These are phyloP conservation scores for Alternaria longipes DNA, from an alignment of 2,329 filamentous ascomycete species.

Conservation along the genomic window DNA sequence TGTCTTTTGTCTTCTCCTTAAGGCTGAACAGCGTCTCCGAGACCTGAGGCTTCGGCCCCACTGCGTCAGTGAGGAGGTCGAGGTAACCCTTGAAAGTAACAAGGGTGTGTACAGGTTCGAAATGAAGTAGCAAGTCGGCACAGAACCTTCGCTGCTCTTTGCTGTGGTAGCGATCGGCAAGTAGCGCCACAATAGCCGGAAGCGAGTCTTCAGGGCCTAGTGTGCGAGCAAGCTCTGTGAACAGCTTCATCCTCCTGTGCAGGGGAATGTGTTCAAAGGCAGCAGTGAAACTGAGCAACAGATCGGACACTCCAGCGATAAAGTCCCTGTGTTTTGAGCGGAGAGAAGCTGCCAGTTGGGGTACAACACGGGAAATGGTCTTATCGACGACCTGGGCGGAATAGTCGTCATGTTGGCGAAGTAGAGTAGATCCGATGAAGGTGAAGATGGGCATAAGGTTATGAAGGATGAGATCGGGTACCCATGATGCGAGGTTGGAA, in stretches of 20 bases:
- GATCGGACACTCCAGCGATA: slow-evolving; percentile 83
- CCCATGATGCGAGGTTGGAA: slow-evolving; percentile 83
- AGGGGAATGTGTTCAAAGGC: slow-evolving; percentile 95
- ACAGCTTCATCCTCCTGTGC: slow-evolving; percentile 83
- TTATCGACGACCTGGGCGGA: slow-evolving; percentile 94
- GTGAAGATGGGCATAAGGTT: slow-evolving; percentile 99
- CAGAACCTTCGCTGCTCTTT: slow-evolving; percentile 80
- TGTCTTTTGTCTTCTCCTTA: slow-evolving; percentile 54
- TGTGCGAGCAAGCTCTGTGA: slow-evolving; percentile 84
- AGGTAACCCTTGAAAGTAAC: slow-evolving; percentile 77
- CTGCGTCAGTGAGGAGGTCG: slow-evolving; percentile 76
- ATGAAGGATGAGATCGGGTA: slow-evolving; percentile 90
- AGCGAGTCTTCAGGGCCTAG: slow-evolving; percentile 87
- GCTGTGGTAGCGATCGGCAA: slow-evolving; percentile 88
- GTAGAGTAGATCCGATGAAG: slow-evolving; percentile 91
- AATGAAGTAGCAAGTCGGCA: slow-evolving; percentile 75
- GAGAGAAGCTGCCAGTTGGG: slow-evolving; percentile 86
- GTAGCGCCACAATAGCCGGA: slow-evolving; percentile 85
- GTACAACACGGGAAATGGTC: slow-evolving; percentile 93
- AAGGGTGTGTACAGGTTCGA: slow-evolving; percentile 79
- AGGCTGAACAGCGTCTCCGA: slow-evolving; percentile 76
- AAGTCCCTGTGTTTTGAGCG: slow-evolving; percentile 79
- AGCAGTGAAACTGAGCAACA: slow-evolving; percentile 94
- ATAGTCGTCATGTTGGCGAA: slow-evolving; percentile 94
- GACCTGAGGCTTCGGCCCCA: slow-evolving; percentile 76